Base-by-base conservation (phyloP, 768 basidiomycete genomes). In the Harrya chromipes region DNA sequence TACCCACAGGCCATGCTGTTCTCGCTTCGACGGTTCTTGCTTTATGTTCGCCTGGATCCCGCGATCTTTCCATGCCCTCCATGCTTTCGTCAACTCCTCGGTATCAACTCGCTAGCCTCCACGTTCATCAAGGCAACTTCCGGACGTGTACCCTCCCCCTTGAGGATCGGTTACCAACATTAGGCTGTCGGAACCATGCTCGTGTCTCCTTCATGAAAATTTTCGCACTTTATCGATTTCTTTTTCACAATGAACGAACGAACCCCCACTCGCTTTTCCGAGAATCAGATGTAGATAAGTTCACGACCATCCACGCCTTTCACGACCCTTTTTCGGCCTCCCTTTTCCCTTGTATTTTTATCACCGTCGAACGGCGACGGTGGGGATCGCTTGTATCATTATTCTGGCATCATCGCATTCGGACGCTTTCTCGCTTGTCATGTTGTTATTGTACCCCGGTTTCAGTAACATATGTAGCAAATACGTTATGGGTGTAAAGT, bases 401-500 rank as follows among this genome's bases (percentile, higher is more conserved):
- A 67, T 69, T 58, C 52, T 46, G 38, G 66, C 67, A 69, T 68
- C 54, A 54, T 58, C 61, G 40, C 61, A 53, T 46, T 54, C 50
- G 65, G 58, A 66, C 63, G 27, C 50, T 52, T 19, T n/a, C 36
- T 53, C 47, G 17, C 46, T 48, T 27, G 40, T 48, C 60, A 57
- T 50, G 54, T 55, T 58, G 26, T 61, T 64, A 57, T 56, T 58
- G 46, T 65, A 61, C 52, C 56, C 37, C 33, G 33, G 44, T n/a
- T n/a, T n/a, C n/a, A 52, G 50, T 49, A 49, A 52, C 54, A 52
- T 59, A 62, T 68, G 68, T 68, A 68, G 66, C 68, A 46, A 51
- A 58, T 68, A 68, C 66, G 53, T 68, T 69, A 69, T 67, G 63
- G 43, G 45, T 70, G 68, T 68, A 70, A 68, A 64, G 40, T 67